phyloP scores from a whole-genome alignment of 192 early-diverging fungal species.

The Coemansia sp. region DNA sequence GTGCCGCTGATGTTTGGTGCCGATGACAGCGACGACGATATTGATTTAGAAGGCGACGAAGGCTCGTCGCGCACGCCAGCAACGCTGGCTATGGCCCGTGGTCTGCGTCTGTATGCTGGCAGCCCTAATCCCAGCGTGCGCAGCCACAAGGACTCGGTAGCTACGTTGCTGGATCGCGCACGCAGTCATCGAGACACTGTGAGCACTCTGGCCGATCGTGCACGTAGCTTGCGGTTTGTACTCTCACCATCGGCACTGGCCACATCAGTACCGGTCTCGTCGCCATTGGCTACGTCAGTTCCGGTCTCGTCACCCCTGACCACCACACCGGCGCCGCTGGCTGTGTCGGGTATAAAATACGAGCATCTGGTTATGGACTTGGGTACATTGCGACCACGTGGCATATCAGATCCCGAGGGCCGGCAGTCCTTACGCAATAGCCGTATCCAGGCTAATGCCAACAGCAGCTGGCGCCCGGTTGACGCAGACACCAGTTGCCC shows the following conservation, averaged over 20 bases:
- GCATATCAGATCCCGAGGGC: slow-evolving; percentile 40
- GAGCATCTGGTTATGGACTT: slow-evolving; percentile 15
- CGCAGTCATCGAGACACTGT: slow-evolving; percentile 13
- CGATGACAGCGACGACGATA: slow-evolving; percentile 63
- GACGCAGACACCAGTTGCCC: slow-evolving; percentile 1
- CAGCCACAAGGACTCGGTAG: slow-evolving; percentile 12
- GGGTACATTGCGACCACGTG: slow-evolving; percentile 19
- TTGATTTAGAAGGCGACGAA: slow-evolving; percentile 64
- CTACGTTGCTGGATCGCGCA: background rate
- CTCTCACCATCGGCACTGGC: slow-evolving; percentile 17
- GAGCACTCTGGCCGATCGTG: background rate
- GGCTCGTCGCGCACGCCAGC: slow-evolving; percentile 50
- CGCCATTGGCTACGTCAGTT: slow-evolving; percentile 21
- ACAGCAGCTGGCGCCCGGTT: background rate
- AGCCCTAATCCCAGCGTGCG: background rate
- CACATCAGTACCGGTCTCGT: slow-evolving; percentile 11
- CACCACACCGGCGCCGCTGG: slow-evolving; percentile 5
- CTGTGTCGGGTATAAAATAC: slow-evolving; percentile 20
- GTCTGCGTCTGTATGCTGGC: slow-evolving; percentile 10
- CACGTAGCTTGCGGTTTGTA: slow-evolving; percentile 8
- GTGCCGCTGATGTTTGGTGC: slow-evolving; percentile 50
- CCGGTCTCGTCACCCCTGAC: slow-evolving; percentile 18
- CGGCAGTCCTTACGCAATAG: slow-evolving; percentile 23
- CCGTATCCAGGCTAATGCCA: background rate
- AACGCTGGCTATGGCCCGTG: slow-evolving; percentile 21